Evolutionary conservation across 257 asterid genomes (phyloP), one percentile per base, ranked within the genome.

Genomic region (Gardenia jasminoides): DNA sequence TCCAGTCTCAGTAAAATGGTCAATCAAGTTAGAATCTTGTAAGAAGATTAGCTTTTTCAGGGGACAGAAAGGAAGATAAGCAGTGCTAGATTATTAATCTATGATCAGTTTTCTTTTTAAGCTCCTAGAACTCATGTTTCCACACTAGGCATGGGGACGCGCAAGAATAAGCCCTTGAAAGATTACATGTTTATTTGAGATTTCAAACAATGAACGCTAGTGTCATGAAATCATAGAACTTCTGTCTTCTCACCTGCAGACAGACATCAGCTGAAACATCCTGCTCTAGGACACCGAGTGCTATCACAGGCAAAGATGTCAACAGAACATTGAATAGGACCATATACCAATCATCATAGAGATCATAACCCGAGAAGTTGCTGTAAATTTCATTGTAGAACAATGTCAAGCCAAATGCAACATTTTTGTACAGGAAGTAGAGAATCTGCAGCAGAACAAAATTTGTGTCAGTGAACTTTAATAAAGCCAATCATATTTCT

Each of bases 291-390:
- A 90, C 94, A 28, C 97, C 97, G 0, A 91, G 86, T 41, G 97
- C 79, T 46, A 91, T 75, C 70, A 90, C 93, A 13, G 94, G 94
- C 84, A 91, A 76, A n/a, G 97, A 91, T 62, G 97, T 91, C 79
- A 91, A 74, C 39, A 88, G 83, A 28, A 91, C 94, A 76, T 91
- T 91, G 89, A 90, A 91, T 78, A 88, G 81, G 24, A 90, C 86
- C 97, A 90, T 87, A 58, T 88, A 88, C 97, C 94, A 90, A 79
- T 91, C 94, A 43, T 91, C 93, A 13, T 90, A 91, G 22, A 88
- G 78, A 52, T 80, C 85, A 61, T 85, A 85, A 11, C 94, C 97
- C 0, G 94, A 88, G 83, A 91, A 90, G 10, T 83, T 88, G 22
- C 86, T 84, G 88, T 84, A 88, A 7, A 76, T 66, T 80, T 91